Percentiles rank a stretch among this genome's conserved stretches.
Conservation (phyloP, 768 basidiomycete species). For the Russula earlei region DNA sequence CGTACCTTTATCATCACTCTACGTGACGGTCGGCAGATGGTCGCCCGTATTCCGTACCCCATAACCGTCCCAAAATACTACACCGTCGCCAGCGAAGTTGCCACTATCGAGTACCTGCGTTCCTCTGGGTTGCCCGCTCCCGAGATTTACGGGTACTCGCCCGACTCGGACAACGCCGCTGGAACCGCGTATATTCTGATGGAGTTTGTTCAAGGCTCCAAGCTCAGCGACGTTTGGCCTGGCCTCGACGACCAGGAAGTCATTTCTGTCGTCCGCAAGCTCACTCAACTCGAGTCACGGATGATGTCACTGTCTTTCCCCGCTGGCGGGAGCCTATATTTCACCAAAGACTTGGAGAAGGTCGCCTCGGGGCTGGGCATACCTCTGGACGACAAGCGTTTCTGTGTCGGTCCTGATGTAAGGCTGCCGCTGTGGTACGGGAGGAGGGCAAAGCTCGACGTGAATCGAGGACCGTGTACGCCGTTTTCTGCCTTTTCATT, state of each 20-base stretch:
- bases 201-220: not conserved
- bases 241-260: not conserved
- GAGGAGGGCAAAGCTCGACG: slow-evolving; percentile 39
- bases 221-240: not conserved
- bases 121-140: slow-evolving; percentile 26
- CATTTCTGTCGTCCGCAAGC: not conserved
- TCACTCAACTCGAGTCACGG: slow-evolving; percentile 36
- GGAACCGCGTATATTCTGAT: not conserved
- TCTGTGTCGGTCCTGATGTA: slow-evolving; percentile 31
- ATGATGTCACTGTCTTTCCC: slow-evolving; percentile 40
- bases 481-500: slow-evolving; percentile 27
- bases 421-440: slow-evolving; percentile 40
- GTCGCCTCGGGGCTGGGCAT: slow-evolving; percentile 30
- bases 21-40: slow-evolving; percentile 20
- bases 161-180: not conserved
- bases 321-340: slow-evolving; percentile 45
- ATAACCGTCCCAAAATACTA: slow-evolving; percentile 22
- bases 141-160: slow-evolving; percentile 9
- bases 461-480: slow-evolving; percentile 46
- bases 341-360: slow-evolving; percentile 36
- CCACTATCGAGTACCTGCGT: slow-evolving; percentile 25
- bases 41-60: slow-evolving; percentile 20
- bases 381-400: slow-evolving; percentile 21
- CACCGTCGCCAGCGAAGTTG: slow-evolving; percentile 27
- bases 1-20: slow-evolving; percentile 27